Base-by-base conservation (phyloP, 208 protist species). In the Naegleria lovaniensis region DNA sequence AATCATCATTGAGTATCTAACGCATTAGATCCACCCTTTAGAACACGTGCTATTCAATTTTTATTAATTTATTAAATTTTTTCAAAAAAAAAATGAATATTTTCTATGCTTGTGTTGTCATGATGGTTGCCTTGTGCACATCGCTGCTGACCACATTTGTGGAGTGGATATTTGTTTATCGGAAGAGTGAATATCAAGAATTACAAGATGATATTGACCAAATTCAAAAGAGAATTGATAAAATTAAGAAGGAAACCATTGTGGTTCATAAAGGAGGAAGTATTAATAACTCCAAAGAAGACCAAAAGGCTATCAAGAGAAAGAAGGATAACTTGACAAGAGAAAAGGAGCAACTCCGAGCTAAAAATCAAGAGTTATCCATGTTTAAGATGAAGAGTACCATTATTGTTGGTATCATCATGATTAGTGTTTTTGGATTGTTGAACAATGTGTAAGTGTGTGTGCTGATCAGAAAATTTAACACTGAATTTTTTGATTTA, bases 341-440 rank as follows among this genome's bases (percentile, higher is more conserved):
- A 79, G 67, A 79, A 36, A 79, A n/a, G n/a, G 67, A 79, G n/a
- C 67, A 36, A 36, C 29, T 79, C 16, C 19, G n/a, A n/a, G 67
- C 25, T 79, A 79, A 79, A 79, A 55, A 52, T 6, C 39, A 51
- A 88, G 29, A 88, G 55, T 39, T 88, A 13, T 58, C 85, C 33
- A 51, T 88, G 41, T 58, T 88, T 22, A 58, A 33, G 40, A 58
- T 88, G 41, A 52, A 58, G 39, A 88, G 85, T 39, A 88, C 43
- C 1, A n/a, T 88, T n/a, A 39, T 58, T 88, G 43, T 33, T 88
- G 85, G 85, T 88, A 38, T 88, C 55, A 39, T 88, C n/a, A 88
- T 88, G 85, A 29, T 88, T 58, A 36, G 41, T 39, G 43, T 58
- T 51, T 88, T 88, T 48, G 83, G 83, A 43, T 51, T 85, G 25